phyloP scores from a whole-genome alignment of 257 asterid species.

The Solanum bukasovii region DNA sequence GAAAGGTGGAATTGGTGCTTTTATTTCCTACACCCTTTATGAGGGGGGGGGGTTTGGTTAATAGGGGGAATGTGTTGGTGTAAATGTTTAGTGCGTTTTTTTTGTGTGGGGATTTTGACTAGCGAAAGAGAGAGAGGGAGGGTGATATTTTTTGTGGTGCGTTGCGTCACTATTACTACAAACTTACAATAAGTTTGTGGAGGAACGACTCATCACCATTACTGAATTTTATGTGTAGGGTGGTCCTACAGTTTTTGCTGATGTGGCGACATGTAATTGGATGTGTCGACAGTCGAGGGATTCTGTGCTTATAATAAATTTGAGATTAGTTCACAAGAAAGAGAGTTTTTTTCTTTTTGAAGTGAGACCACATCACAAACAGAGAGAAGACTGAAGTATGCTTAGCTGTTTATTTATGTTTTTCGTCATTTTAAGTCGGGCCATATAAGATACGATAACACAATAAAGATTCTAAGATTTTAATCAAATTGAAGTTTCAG shows the following conservation, averaged over 20 bases:
- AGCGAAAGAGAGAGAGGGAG: slow-evolving; percentile 1
- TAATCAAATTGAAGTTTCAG: not conserved
- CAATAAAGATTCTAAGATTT: not conserved
- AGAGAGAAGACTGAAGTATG: not conserved
- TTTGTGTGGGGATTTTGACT: slow-evolving; percentile 15
- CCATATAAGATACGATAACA: not conserved
- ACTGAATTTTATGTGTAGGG: slow-evolving; percentile 35
- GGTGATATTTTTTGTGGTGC: not conserved
- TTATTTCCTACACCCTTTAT: not conserved
- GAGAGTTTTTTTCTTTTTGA: not conserved
- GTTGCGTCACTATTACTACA: not conserved
- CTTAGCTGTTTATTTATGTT: not conserved
- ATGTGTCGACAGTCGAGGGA: not conserved
- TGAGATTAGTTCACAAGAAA: not conserved
- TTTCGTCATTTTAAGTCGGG: not conserved
- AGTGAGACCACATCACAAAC: not conserved
- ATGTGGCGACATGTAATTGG: not conserved
- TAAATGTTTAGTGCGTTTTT: not conserved
- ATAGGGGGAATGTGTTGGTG: not conserved
- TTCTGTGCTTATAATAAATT: not conserved
- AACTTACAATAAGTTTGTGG: not conserved
- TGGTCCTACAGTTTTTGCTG: not conserved
- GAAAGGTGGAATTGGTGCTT: slow-evolving; percentile 13
- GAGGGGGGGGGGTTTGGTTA: not conserved
- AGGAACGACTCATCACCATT: slow-evolving; percentile 30